These are phyloP conservation scores for Micractinium sp. DNA, from an alignment of 139 green algal species.

Conservation along the genomic window DNA sequence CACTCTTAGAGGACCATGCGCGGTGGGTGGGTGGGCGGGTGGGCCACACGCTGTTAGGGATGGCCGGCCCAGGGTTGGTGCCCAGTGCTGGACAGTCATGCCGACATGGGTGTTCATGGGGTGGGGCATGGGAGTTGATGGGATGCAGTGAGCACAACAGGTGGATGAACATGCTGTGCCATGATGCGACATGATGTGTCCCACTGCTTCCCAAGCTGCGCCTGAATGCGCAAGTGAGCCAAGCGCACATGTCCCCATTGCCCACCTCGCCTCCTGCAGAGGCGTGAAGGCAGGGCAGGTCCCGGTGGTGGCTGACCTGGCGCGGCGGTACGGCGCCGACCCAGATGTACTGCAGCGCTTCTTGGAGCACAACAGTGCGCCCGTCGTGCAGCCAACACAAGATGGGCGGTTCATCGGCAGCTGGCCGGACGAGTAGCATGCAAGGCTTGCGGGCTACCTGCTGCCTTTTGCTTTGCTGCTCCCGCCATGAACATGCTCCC, in stretches of 20 bases:
- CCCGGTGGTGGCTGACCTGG: background rate
- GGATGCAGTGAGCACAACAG: too few relatives aligned
- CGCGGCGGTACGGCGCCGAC: conserved; percentile 28
- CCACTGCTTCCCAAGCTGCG: too few relatives aligned
- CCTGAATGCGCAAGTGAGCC: too few relatives aligned
- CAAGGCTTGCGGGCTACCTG: too few relatives aligned
- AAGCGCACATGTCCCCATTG: background rate
- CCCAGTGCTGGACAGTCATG: too few relatives aligned
- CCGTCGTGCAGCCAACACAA: background rate
- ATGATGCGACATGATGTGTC: too few relatives aligned
- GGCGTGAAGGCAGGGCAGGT: background rate
- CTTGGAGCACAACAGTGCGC: conserved; percentile 13
- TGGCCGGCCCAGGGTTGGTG: too few relatives aligned
- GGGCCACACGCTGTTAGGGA: too few relatives aligned
- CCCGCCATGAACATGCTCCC: too few relatives aligned
- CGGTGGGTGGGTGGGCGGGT: background rate
- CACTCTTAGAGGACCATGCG: conserved; percentile 37
- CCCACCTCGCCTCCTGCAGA: background rate
- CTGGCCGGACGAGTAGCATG: conserved; percentile 12
- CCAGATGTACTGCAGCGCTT: conserved; percentile 19
- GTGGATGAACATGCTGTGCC: background rate
- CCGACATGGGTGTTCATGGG: too few relatives aligned
- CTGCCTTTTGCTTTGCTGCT: too few relatives aligned
- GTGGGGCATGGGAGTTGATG: too few relatives aligned
- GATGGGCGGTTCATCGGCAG: conserved; percentile 14